Percentiles rank a stretch among this genome's conserved stretches.
Evolutionary conservation across 768 basidiomycete genomes (phyloP).

Genomic region (Cystobasidium ongulense): DNA sequence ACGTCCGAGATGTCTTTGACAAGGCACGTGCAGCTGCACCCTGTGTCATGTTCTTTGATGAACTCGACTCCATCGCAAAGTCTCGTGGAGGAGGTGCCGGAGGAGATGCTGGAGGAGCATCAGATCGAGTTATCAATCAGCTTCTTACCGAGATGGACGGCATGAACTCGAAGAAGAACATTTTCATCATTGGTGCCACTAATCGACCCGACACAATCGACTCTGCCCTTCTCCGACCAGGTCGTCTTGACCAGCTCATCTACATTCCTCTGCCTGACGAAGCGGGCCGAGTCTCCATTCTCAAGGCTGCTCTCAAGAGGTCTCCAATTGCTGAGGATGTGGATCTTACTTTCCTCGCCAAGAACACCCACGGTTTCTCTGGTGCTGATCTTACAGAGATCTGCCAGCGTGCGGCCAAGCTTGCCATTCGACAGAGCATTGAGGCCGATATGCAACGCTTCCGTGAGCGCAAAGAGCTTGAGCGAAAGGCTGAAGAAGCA

Average conservation of each 20-base stretch:
- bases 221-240: slow-evolving; percentile 82
- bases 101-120: slow-evolving; percentile 90
- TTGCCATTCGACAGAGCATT: slow-evolving; percentile 90
- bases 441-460: slow-evolving; percentile 75
- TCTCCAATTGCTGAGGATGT: slow-evolving; percentile 76
- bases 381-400: slow-evolving; percentile 99
- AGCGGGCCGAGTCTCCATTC: slow-evolving; percentile 77
- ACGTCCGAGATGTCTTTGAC: slow-evolving; percentile 98
- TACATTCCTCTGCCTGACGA: slow-evolving; percentile 99
- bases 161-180: slow-evolving; percentile 95
- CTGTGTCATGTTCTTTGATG: slow-evolving; percentile 99
- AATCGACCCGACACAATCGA: slow-evolving; percentile 96
- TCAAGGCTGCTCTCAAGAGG: slow-evolving; percentile 82
- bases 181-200: slow-evolving; percentile 70
- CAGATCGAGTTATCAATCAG: slow-evolving; percentile 70
- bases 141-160: slow-evolving; percentile 98
- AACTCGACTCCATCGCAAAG: slow-evolving; percentile 97
- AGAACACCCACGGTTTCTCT: slow-evolving; percentile 92
- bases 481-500: slow-evolving; percentile 64
- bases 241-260: slow-evolving; percentile 97
- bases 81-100: slow-evolving; percentile 67
- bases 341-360: slow-evolving; percentile 75
- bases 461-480: slow-evolving; percentile 71
- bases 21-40: slow-evolving; percentile 98
- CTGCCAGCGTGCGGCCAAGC: slow-evolving; percentile 92